Conservation (phyloP, 176 grass and related monocot genomes). For the Urochloa ruziziensis region DNA sequence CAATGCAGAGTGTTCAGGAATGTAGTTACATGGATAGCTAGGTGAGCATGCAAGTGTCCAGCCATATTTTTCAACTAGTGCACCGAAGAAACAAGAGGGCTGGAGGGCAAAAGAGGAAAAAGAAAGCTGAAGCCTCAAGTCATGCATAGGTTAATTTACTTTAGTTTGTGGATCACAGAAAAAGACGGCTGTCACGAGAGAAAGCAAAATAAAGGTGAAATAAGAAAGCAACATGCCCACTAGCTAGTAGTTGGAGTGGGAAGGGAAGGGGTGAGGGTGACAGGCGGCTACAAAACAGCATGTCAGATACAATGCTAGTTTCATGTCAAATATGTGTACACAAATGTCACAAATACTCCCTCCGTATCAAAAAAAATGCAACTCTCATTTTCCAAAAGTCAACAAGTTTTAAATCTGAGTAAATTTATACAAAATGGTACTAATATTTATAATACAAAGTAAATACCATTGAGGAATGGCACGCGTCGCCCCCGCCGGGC, state of each 20-base stretch:
- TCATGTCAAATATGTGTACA: too few relatives aligned
- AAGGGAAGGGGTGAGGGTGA: background rate
- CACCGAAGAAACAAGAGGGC: background rate
- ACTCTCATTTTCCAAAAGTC: too few relatives aligned
- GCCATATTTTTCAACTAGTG: background rate
- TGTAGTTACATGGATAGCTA: background rate
- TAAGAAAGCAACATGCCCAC: constrained; percentile 2
- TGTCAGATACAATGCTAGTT: background rate
- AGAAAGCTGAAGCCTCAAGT: background rate
- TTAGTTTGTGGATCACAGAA: background rate
- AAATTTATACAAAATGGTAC: too few relatives aligned
- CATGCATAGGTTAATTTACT: background rate
- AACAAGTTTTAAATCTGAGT: too few relatives aligned
- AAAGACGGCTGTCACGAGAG: constrained; percentile 23
- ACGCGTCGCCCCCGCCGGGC: too few relatives aligned
- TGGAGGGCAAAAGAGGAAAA: background rate
- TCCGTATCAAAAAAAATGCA: too few relatives aligned
- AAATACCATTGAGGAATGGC: too few relatives aligned
- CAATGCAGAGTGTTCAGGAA: background rate
- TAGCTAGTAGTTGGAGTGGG: background rate
- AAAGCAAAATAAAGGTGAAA: background rate
- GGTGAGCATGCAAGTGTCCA: background rate
- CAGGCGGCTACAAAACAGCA: background rate
- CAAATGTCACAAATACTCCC: too few relatives aligned
- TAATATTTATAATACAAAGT: too few relatives aligned